Evolutionary conservation across 768 basidiomycete species (phyloP), one percentile per base, ranked within the genome.

Genomic region (Phlebiopsis gigantea): DNA sequence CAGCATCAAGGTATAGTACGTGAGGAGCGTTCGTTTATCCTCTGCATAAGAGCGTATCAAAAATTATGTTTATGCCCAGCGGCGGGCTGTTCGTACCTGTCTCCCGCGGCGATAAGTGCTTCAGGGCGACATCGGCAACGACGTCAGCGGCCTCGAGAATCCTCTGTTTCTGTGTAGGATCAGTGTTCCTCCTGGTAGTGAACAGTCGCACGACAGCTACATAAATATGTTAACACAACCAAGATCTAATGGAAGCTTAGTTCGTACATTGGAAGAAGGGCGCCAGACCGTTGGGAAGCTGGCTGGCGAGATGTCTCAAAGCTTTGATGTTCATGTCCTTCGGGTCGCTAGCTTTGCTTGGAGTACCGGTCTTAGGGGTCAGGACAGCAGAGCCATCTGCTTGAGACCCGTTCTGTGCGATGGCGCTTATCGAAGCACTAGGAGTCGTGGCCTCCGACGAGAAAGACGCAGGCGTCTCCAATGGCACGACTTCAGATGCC

Each of bases 201-300:
- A 95, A 89, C 69, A 95, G 78, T 72, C 93, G 92, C 58, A 92
- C 85, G 64, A 92, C 82, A 14, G 93, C 92, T 94, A 54, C 28
- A 9, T 17, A 55, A 51, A 31, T 30, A 46, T 19, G 54, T 46
- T 49, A 19, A 42, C 21, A 15, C 22, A n/a, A n/a, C n/a, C n/a
- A n/a, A n/a, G n/a, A n/a, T n/a, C n/a, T n/a, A n/a, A n/a, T n/a
- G n/a, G n/a, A n/a, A n/a, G n/a, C n/a, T n/a, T n/a, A 25, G 48
- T n/a, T 68, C 75, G 57, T 70, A 92, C 93, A 83, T 79, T 92
- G 91, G 71, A 93, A 91, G 70, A 97, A 88, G 1, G 93, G 89
- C 1, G 84, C 81, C 56, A 94, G 71, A 2, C 84, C 78, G 31
- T 78, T 82, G 0, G 92, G 90, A 49, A 94, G 76, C 25, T 89